Evolutionary conservation across 108 stramenopile species (phyloP).

Genomic region (Cyclotella choctawhatcheeana): DNA sequence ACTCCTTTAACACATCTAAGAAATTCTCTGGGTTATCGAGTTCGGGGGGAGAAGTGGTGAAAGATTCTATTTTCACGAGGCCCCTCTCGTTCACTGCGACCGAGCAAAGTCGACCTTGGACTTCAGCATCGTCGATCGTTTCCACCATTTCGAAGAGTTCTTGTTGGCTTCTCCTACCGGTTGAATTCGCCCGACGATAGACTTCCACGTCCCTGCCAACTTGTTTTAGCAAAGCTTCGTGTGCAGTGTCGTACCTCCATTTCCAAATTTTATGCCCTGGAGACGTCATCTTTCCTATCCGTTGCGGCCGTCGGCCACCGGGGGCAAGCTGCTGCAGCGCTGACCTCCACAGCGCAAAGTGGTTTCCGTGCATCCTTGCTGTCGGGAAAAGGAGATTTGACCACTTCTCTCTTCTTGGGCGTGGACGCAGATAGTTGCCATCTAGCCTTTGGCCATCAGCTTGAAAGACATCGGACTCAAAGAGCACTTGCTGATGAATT

Average conservation of each 20-base stretch:
- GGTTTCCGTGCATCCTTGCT: not conserved
- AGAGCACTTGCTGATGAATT: no score
- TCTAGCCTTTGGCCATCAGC: no score
- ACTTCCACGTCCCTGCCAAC: not conserved
- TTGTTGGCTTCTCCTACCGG: not conserved
- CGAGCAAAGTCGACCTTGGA: no score
- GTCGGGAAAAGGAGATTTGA: not conserved
- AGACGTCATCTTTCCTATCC: no score
- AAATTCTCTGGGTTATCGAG: not conserved
- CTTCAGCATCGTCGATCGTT: no score
- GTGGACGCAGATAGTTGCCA: not conserved
- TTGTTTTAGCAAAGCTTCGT: not conserved
- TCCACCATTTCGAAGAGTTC: no score
- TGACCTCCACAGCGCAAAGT: not conserved
- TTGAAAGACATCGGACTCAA: no score
- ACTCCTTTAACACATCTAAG: not conserved
- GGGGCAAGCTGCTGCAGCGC: slow-evolving; percentile 10
- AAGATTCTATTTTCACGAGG: not conserved
- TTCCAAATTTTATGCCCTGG: slow-evolving; percentile 13
- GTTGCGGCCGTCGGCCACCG: no score
- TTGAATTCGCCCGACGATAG: not conserved
- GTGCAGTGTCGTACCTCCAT: not conserved
- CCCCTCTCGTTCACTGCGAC: no score
- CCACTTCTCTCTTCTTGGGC: not conserved
- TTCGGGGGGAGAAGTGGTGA: not conserved